Evolutionary conservation across 768 basidiomycete genomes (phyloP).

Genomic region (Podaxis mareebaensis): DNA sequence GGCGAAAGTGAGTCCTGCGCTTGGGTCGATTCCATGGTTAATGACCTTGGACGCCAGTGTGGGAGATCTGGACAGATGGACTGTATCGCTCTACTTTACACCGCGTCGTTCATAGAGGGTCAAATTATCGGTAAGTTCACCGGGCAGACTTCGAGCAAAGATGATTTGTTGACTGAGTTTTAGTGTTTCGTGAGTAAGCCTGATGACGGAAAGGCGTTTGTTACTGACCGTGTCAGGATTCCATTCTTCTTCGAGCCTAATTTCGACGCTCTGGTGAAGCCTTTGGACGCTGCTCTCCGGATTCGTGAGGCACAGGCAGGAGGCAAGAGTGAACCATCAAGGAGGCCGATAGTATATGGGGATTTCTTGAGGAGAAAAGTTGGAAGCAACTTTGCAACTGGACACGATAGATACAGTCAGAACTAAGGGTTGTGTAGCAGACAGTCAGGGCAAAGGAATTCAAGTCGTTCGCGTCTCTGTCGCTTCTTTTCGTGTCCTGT

Average conservation of each 20-base stretch:
- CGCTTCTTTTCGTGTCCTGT: slow-evolving; percentile 6
- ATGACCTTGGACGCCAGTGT: slow-evolving; percentile 51
- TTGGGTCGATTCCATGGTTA: neutral
- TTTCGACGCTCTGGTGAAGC: slow-evolving; percentile 68
- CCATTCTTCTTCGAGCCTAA: slow-evolving; percentile 97
- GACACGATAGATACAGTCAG: slow-evolving; percentile 39
- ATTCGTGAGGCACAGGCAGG: slow-evolving; percentile 25
- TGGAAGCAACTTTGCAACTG: slow-evolving; percentile 62
- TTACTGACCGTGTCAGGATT: slow-evolving; percentile 43
- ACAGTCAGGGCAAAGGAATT: neutral
- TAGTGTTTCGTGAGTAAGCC: slow-evolving; percentile 69
- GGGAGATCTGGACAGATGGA: slow-evolving; percentile 90
- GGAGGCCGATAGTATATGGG: slow-evolving; percentile 66
- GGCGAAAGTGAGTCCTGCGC: slow-evolving; percentile 72
- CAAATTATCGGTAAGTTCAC: slow-evolving; percentile 60
- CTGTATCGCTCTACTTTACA: slow-evolving; percentile 88
- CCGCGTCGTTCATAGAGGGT: slow-evolving; percentile 75
- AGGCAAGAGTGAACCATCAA: slow-evolving; percentile 18
- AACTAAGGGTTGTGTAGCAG: slow-evolving; percentile 7
- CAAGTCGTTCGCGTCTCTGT: neutral
- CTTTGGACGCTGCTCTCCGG: slow-evolving; percentile 61
- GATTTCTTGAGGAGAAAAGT: slow-evolving; percentile 78
- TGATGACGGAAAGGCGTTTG: neutral
- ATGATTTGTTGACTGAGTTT: neutral
- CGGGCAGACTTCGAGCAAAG: neutral